Evolutionary conservation across 257 asterid genomes (phyloP).

Genomic region (Primulina tabacum): DNA sequence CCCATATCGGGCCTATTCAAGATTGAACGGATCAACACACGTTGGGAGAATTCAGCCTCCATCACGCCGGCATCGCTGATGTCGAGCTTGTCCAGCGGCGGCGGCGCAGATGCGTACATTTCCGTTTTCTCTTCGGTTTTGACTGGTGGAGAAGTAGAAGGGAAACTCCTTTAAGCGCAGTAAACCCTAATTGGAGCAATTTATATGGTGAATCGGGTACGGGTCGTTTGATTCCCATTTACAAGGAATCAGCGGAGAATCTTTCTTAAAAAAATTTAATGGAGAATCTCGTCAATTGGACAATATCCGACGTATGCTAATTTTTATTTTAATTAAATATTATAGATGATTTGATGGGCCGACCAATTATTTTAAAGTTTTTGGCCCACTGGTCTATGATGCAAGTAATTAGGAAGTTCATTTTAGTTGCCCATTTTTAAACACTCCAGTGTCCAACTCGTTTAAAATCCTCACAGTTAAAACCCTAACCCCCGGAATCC

Average conservation of each 20-base stretch:
- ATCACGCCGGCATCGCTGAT: slow-evolving; percentile 31
- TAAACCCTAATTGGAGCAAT: slow-evolving; percentile 27
- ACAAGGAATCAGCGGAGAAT: too few species aligned
- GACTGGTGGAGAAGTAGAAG: background rate
- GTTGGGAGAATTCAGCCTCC: slow-evolving; percentile 70
- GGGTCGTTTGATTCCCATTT: background rate
- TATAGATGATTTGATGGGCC: too few species aligned
- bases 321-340: too few species aligned
- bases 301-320: too few species aligned
- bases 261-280: too few species aligned
- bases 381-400: background rate
- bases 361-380: too few species aligned
- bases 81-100: slow-evolving; percentile 46
- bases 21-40: slow-evolving; percentile 73
- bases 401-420: background rate
- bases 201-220: background rate
- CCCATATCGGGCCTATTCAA: slow-evolving; percentile 73
- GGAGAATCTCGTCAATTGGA: too few species aligned
- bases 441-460: background rate
- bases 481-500: slow-evolving; percentile 3
- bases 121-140: background rate
- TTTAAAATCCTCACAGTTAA: background rate
- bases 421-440: background rate
- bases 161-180: background rate
- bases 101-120: slow-evolving; percentile 55